Conservation (phyloP, 2,329 filamentous ascomycete species). For the Waltergamsia citrina region DNA sequence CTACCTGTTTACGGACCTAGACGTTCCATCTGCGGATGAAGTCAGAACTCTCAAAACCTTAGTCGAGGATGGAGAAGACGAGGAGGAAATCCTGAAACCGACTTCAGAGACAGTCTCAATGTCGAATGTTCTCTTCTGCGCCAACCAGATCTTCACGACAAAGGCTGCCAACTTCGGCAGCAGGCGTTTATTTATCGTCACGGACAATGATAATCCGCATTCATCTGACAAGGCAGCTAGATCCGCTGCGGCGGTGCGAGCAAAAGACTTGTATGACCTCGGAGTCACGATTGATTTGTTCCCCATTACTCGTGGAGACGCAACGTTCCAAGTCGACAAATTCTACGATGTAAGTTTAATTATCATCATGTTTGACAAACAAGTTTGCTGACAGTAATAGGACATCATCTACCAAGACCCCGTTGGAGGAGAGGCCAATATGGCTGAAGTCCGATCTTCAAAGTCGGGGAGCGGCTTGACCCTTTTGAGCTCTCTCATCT, state of each 20-base stretch:
- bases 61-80: slow-evolving; percentile 68
- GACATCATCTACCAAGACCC: slow-evolving; percentile 85
- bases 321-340: slow-evolving; percentile 68
- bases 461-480: slow-evolving; percentile 67
- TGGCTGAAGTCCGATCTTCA: slow-evolving; percentile 45
- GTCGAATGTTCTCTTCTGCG: slow-evolving; percentile 86
- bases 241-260: slow-evolving; percentile 72
- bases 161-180: slow-evolving; percentile 93
- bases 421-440: slow-evolving; percentile 50
- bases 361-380: no score
- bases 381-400: slow-evolving; percentile 25
- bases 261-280: slow-evolving; percentile 90
- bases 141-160: slow-evolving; percentile 93
- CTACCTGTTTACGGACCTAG: slow-evolving; percentile 81
- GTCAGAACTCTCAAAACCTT: slow-evolving; percentile 71
- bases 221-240: slow-evolving; percentile 60
- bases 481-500: slow-evolving; percentile 69
- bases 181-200: slow-evolving; percentile 87
- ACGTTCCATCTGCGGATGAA: slow-evolving; percentile 77
- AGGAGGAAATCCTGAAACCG: slow-evolving; percentile 59
- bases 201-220: slow-evolving; percentile 86
- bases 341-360: slow-evolving; percentile 72
- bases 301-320: slow-evolving; percentile 64
- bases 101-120: slow-evolving; percentile 65
- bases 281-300: slow-evolving; percentile 90